Conservation (phyloP, 495 filamentous ascomycete species). For the Penicillium paradoxum region DNA sequence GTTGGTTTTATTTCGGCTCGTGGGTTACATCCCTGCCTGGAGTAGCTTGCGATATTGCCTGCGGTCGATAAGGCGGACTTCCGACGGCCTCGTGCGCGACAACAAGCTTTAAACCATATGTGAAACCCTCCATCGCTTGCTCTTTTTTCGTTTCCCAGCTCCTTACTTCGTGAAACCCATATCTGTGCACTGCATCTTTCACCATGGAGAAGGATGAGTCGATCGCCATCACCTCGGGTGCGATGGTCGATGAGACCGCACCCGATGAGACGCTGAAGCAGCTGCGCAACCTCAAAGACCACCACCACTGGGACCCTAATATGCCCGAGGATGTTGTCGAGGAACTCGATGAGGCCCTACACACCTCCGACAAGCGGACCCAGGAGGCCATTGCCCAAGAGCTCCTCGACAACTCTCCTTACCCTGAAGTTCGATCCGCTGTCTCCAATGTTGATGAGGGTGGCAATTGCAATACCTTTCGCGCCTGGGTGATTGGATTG, state of each 20-base stretch:
- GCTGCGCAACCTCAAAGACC: constrained; percentile 47
- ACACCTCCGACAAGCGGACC: constrained; percentile 48
- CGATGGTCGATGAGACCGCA: constrained; percentile 30
- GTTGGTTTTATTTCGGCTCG: not conserved
- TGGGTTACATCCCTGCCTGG: constrained; percentile 13
- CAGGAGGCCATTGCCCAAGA: constrained; percentile 52
- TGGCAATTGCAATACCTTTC: constrained; percentile 61
- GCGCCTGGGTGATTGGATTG: constrained; percentile 68
- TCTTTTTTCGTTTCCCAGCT: constrained; percentile 32
- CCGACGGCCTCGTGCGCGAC: constrained; percentile 8
- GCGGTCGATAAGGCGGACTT: constrained; percentile 16
- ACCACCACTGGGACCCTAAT: constrained; percentile 67
- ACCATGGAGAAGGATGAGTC: constrained; percentile 32
- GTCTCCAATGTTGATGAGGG: constrained; percentile 57
- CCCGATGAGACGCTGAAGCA: constrained; percentile 43
- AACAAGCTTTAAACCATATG: not conserved
- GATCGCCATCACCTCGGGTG: constrained; percentile 22
- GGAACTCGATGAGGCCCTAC: constrained; percentile 56
- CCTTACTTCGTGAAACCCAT: constrained; percentile 28
- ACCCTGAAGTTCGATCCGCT: constrained; percentile 53
- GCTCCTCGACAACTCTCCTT: constrained; percentile 63
- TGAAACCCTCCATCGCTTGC: not conserved
- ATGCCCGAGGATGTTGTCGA: constrained; percentile 57
- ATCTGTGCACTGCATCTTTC: not conserved
- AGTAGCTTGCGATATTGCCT: constrained; percentile 7